Base-by-base conservation (phyloP, 2,329 filamentous ascomycete genomes). In the Penicillium sclerotiorum region DNA sequence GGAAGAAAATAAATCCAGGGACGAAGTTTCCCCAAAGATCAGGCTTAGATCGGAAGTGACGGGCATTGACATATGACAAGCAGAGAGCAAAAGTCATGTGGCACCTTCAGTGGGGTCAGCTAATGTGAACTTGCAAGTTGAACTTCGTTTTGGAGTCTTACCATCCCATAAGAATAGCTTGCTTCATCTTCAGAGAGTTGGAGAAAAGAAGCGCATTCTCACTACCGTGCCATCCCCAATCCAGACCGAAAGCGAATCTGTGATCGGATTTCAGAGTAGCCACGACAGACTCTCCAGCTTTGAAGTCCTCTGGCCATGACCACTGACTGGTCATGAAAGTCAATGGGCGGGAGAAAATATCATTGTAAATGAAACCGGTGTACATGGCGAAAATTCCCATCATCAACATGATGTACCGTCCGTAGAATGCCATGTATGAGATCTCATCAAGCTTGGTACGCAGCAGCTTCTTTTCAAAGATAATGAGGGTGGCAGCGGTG, bases 1-100 rank as follows among this genome's bases (percentile, higher is more conserved):
- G 95, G 84, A 99, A 97, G 79, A 99, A 99, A 65, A 99, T 91
- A 93, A 99, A 96, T 45, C 94, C 93, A 6, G 94, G 94, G 40
- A 99, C 76, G 67, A 99, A 99, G 75, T 97, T 97, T 59, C 90
- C 94, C 85, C 89, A 96, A 62, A 99, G 92, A 65, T 99, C 95
- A 60, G 97, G 90, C 39, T 89, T 89, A 57, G 87, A 89, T 79
- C 92, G 93, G 81, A 97, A 99, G 74, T 96, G 90, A 49, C 87
- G 86, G 42, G 91, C 93, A 68, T 99, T 99, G 80, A 96, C 83
- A 66, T 89, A 94, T 20, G 94, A 87, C 67, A 95, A 87, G 77
- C 89, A 92, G 38, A 99, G 84, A 15, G 94, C 97, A 77, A 96
- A 99, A 3, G 94, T 99, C 94, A 99, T 99, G 69, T 81, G 63